Evolutionary conservation across 73 alveolate genomes (phyloP).

Genomic region (Paramecium sonneborni): DNA sequence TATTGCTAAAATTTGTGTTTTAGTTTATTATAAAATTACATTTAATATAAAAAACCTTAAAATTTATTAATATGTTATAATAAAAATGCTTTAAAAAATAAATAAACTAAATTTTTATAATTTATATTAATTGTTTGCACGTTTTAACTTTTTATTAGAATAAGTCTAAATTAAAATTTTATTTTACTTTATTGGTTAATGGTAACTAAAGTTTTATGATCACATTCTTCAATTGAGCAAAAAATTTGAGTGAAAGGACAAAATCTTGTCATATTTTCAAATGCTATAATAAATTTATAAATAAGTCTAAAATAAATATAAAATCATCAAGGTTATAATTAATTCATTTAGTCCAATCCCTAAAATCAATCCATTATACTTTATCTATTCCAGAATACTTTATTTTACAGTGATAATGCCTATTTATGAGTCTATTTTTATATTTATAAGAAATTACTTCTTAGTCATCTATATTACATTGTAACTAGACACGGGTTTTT

Average conservation of each 20-base stretch:
- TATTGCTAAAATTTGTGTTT: neutral
- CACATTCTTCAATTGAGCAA: too few species aligned
- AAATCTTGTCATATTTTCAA: too few species aligned
- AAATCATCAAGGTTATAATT: neutral
- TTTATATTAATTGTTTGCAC: too few species aligned
- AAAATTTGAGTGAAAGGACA: too few species aligned
- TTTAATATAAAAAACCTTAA: neutral
- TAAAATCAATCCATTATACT: neutral
- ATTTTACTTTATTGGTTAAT: too few species aligned
- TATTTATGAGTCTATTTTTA: neutral
- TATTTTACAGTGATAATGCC: neutral
- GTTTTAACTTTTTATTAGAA: too few species aligned
- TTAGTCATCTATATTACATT: neutral
- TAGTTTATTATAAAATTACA: neutral
- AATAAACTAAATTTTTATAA: too few species aligned
- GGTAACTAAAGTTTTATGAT: too few species aligned
- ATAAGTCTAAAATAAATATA: neutral
- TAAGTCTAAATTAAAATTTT: too few species aligned
- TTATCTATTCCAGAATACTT: neutral
- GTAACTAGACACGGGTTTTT: neutral
- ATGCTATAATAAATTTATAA: too few species aligned
- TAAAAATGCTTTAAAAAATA: too few species aligned
- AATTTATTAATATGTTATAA: too few species aligned
- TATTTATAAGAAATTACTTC: neutral
- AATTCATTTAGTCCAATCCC: constrained; percentile 9